These are phyloP conservation scores for Trifolium dubium DNA, from an alignment of 306 rosid genomes.

Conservation along the genomic window DNA sequence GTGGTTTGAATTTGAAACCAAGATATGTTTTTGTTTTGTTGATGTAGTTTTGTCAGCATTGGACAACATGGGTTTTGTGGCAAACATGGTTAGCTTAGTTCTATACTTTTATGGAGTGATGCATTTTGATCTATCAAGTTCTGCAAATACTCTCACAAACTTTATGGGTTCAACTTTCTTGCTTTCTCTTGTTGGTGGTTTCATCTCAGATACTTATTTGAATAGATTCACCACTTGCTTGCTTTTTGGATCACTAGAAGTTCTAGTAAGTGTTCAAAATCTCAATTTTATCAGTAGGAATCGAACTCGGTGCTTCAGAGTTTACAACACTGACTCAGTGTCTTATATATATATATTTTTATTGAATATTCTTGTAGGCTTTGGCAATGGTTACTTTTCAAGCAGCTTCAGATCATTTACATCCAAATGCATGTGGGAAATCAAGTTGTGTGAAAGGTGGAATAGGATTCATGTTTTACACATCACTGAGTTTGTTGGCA, in stretches of 20 bases:
- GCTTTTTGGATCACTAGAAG: constrained; percentile 67
- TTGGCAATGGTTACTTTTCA: constrained; percentile 61
- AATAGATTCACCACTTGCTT: constrained; percentile 70
- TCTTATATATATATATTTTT: neutral
- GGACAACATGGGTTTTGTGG: constrained; percentile 88
- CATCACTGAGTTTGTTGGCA: constrained; percentile 62
- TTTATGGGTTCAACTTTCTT: constrained; percentile 76
- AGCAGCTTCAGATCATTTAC: constrained; percentile 57
- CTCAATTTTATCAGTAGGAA: neutral
- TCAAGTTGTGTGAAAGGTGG: constrained; percentile 64
- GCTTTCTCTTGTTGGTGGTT: constrained; percentile 79
- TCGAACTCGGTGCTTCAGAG: too few species aligned
- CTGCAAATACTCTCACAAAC: constrained; percentile 87
- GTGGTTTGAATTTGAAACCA: neutral
- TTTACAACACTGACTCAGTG: too few species aligned
- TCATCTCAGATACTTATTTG: constrained; percentile 79
- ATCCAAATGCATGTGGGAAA: constrained; percentile 54
- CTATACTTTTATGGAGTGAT: constrained; percentile 63
- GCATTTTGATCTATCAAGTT: constrained; percentile 61
- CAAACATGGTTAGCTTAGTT: constrained; percentile 81
- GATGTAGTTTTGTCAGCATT: constrained; percentile 63
- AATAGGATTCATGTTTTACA: constrained; percentile 56
- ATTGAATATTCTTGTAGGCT: constrained; percentile 49
- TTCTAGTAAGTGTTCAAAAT: constrained; percentile 50
- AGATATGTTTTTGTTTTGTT: neutral